A percentile compares a stretch with the other conserved stretches of the same genome.
These are phyloP conservation scores for Abelmoschus esculentus DNA, from an alignment of 345 rosid species.

Conservation along the genomic window DNA sequence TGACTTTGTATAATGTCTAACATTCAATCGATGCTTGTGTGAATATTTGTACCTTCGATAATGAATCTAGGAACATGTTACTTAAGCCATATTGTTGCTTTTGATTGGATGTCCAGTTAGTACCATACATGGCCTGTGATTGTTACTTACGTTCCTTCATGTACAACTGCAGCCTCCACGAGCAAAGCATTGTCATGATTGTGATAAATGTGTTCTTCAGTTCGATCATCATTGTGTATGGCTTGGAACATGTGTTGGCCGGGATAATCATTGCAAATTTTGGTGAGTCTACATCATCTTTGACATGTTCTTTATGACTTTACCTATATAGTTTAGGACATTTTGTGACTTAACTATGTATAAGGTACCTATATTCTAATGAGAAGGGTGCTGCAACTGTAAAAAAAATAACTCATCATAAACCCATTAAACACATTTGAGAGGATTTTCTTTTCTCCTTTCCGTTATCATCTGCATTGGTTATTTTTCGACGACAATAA, in stretches of 20 bases:
- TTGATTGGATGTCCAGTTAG: not conserved
- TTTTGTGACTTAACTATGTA: not conserved
- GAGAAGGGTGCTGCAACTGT: not conserved
- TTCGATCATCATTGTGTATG: conserved; percentile 99
- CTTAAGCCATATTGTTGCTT: not conserved
- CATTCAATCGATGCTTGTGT: not conserved
- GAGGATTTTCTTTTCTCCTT: not conserved
- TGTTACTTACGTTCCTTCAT: conserved; percentile 7
- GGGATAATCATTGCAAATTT: conserved; percentile 87
- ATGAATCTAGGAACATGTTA: not conserved
- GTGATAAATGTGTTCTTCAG: conserved; percentile 97
- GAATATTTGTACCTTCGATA: not conserved
- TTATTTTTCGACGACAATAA: not conserved
- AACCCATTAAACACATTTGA: not conserved
- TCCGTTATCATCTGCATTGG: not conserved
- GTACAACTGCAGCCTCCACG: conserved; percentile 75
- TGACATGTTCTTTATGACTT: conserved; percentile 1
- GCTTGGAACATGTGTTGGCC: conserved; percentile 96
- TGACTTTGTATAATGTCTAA: not conserved
- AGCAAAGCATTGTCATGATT: conserved; percentile 97
- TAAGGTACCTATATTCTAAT: not conserved
- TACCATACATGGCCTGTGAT: not conserved
- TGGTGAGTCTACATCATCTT: conserved; percentile 54
- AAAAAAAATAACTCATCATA: not conserved
- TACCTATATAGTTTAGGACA: not conserved